A percentile compares a stretch with the other conserved stretches of the same genome.
These are phyloP conservation scores for Ophiocordyceps sinensis DNA, from an alignment of 2,329 filamentous ascomycete species.

Conservation along the genomic window DNA sequence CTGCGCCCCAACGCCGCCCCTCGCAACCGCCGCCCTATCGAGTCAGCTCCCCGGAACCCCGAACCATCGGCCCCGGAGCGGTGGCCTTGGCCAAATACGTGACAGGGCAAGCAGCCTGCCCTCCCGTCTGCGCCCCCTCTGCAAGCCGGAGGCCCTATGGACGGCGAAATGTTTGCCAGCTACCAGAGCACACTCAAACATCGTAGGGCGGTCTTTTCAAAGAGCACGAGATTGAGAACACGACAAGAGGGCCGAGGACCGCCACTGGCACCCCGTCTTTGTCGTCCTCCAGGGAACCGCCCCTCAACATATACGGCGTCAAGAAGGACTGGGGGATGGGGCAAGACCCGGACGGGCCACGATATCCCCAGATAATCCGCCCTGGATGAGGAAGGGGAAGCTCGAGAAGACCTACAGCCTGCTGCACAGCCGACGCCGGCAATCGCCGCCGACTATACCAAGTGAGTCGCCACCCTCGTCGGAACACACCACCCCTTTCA, in stretches of 20 bases:
- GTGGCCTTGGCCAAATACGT: not conserved
- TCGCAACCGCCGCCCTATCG: conserved; percentile 34
- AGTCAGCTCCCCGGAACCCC: conserved; percentile 5
- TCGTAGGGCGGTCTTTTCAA: conserved; percentile 41
- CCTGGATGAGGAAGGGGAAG: conserved; percentile 36
- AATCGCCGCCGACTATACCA: conserved; percentile 59
- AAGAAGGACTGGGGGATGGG: conserved; percentile 43
- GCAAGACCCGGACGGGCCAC: conserved; percentile 32
- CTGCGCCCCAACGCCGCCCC: conserved; percentile 24
- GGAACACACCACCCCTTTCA: not conserved
- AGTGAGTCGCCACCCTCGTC: conserved; percentile 26
- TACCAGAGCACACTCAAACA: conserved; percentile 41
- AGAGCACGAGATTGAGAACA: conserved; percentile 51
- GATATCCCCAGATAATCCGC: conserved; percentile 33
- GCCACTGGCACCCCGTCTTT: conserved; percentile 50
- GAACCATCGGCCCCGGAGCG: not conserved
- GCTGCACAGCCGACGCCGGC: conserved; percentile 60
- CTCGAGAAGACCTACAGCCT: conserved; percentile 56
- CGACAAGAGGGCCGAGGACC: conserved; percentile 45
- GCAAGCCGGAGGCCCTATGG: not conserved
- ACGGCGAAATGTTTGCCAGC: conserved; percentile 24
- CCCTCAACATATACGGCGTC: conserved; percentile 46
- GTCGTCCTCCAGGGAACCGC: conserved; percentile 54
- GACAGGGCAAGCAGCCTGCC: not conserved
- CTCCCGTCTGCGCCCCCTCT: not conserved